phyloP scores from a whole-genome alignment of 176 grass and related monocot species.

The Ananas comosus region DNA sequence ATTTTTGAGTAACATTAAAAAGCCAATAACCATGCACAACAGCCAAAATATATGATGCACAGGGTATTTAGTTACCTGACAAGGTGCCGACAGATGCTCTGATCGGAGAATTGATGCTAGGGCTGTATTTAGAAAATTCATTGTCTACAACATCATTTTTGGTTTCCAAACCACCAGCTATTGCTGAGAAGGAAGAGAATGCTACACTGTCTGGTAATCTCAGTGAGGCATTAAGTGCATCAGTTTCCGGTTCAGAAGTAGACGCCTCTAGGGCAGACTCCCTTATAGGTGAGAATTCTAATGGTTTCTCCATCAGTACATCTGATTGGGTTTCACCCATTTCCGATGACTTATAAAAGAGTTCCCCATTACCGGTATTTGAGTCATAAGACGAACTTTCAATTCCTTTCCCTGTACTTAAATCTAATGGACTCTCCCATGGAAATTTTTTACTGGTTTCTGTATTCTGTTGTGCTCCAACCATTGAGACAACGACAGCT shows the following conservation, averaged over 20 bases:
- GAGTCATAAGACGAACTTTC: slow-evolving; percentile 27
- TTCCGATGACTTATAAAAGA: slow-evolving; percentile 20
- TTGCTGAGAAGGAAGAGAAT: slow-evolving; percentile 28
- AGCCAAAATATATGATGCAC: too few species aligned
- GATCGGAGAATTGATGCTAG: neutral
- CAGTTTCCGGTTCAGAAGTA: slow-evolving; percentile 24
- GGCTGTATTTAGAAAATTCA: neutral
- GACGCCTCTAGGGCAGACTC: slow-evolving; percentile 25
- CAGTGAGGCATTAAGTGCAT: slow-evolving; percentile 13
- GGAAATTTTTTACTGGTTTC: slow-evolving; percentile 11
- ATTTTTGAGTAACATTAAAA: neutral
- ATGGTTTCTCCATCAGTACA: slow-evolving; percentile 27
- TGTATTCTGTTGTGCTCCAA: slow-evolving; percentile 35
- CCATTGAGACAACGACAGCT: slow-evolving; percentile 90
- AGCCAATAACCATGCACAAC: neutral
- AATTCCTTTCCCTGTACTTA: slow-evolving; percentile 17
- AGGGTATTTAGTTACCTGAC: neutral
- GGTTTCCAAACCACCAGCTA: slow-evolving; percentile 19
- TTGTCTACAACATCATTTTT: slow-evolving; percentile 27
- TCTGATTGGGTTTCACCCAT: slow-evolving; percentile 8
- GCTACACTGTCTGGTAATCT: slow-evolving; percentile 22
- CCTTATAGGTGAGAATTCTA: slow-evolving; percentile 42
- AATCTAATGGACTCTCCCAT: slow-evolving; percentile 18
- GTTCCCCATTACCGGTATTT: slow-evolving; percentile 18
- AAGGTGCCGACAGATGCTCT: neutral